Evolutionary conservation across 805 yeast species (phyloP).

Genomic region (Starmera caribaea): DNA sequence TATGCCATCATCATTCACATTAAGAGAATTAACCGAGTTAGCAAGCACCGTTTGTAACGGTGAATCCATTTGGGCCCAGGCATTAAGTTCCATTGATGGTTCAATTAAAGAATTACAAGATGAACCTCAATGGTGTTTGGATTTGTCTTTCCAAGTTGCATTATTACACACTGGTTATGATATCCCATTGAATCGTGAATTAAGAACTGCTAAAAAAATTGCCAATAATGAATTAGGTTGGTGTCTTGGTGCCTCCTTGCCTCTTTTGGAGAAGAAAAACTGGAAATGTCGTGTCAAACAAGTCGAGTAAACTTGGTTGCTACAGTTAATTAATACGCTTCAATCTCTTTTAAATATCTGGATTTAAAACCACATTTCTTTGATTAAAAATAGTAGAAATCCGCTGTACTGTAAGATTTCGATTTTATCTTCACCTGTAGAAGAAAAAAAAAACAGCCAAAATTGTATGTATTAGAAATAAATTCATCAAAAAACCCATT

Average conservation of each 20-base stretch:
- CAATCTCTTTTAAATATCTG: too few species aligned
- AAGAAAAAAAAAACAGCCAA: too few species aligned
- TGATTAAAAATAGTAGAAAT: too few species aligned
- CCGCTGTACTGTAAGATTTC: too few species aligned
- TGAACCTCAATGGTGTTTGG: slow-evolving; percentile 94
- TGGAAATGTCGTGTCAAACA: slow-evolving; percentile 51
- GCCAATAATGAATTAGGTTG: slow-evolving; percentile 90
- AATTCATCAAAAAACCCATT: too few species aligned
- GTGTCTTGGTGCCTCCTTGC: slow-evolving; percentile 97
- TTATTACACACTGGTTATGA: slow-evolving; percentile 95
- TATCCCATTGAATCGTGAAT: slow-evolving; percentile 81
- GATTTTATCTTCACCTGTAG: too few species aligned
- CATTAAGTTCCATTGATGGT: slow-evolving; percentile 56
- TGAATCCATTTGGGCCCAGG: slow-evolving; percentile 56
- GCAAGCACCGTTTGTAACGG: slow-evolving; percentile 85
- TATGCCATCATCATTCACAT: slow-evolving; percentile 83
- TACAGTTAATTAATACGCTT: too few species aligned
- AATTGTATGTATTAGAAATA: too few species aligned
- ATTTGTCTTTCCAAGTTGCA: slow-evolving; percentile 82
- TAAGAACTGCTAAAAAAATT: slow-evolving; percentile 86
- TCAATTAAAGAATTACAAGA: slow-evolving; percentile 56
- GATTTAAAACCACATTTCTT: too few species aligned
- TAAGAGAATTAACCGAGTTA: slow-evolving; percentile 74
- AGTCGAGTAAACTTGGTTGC: slow-evolving; percentile 1
- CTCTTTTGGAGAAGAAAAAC: slow-evolving; percentile 60